A percentile compares a stretch with the other conserved stretches of the same genome.
Evolutionary conservation across 2,329 filamentous ascomycete genomes (phyloP).

Genomic region (Zymoseptoria brevis): DNA sequence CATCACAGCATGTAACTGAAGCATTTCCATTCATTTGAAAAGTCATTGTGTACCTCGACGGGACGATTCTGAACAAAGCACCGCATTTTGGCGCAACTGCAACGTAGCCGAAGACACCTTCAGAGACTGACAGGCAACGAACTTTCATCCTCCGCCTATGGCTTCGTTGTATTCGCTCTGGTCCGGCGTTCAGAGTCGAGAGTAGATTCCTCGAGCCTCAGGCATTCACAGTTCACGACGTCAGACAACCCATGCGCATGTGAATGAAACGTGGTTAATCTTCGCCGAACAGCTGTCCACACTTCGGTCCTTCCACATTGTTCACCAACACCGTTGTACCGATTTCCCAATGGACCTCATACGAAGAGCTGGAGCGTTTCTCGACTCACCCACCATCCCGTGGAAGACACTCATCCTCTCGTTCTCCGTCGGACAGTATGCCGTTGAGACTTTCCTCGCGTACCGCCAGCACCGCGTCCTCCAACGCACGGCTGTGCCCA

Average conservation of each 20-base stretch:
- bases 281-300: background rate
- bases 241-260: background rate
- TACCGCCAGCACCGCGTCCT: slow-evolving; percentile 84
- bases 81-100: background rate
- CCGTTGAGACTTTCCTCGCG: slow-evolving; percentile 83
- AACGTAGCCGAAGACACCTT: background rate
- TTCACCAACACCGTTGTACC: background rate
- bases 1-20: background rate
- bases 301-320: background rate
- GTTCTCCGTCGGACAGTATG: slow-evolving; percentile 85
- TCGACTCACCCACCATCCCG: slow-evolving; percentile 87
- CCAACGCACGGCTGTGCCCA: slow-evolving; percentile 69
- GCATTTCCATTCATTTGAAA: background rate
- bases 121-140: background rate
- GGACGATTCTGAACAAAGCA: background rate
- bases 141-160: too few relatives aligned
- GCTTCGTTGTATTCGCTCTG: background rate
- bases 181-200: background rate
- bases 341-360: slow-evolving; percentile 28
- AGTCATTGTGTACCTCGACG: background rate
- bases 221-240: background rate
- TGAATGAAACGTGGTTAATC: background rate
- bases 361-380: slow-evolving; percentile 66
- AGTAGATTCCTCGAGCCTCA: background rate
- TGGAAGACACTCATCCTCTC: slow-evolving; percentile 96